Evolutionary conservation across 768 basidiomycete genomes (phyloP).

Genomic region (Lactarius deliciosus): DNA sequence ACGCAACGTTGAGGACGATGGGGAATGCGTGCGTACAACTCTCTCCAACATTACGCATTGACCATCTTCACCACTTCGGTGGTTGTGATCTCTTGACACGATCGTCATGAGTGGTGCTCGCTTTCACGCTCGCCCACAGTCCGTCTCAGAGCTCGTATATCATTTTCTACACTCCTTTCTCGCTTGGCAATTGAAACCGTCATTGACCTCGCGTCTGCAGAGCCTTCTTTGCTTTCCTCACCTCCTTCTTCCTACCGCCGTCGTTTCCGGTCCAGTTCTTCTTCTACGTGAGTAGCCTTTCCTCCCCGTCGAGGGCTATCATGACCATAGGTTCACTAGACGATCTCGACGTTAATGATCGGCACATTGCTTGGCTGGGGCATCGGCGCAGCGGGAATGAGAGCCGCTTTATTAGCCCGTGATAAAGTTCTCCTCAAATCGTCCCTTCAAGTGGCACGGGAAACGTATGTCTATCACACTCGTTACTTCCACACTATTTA

Average conservation of each 20-base stretch:
- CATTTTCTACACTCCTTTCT: background rate
- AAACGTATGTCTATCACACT: conserved; percentile 33
- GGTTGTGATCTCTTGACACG: background rate
- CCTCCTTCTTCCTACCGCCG: conserved; percentile 48
- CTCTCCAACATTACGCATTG: background rate
- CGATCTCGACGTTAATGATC: conserved; percentile 45
- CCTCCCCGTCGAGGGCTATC: background rate
- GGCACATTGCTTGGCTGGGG: conserved; percentile 56
- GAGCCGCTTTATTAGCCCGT: conserved; percentile 44
- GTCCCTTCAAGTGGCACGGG: conserved; percentile 34
- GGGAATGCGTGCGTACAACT: conserved; percentile 43
- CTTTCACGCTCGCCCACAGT: background rate
- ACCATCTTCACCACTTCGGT: background rate
- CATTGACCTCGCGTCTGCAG: conserved; percentile 30
- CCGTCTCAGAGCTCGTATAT: background rate
- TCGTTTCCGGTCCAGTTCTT: conserved; percentile 50
- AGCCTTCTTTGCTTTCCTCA: conserved; percentile 47
- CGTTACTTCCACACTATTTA: background rate
- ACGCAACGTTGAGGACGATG: conserved; percentile 39
- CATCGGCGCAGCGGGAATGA: conserved; percentile 54
- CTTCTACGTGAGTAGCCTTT: conserved; percentile 42
- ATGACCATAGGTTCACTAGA: conserved; percentile 30
- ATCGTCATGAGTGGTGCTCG: background rate
- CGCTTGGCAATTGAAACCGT: background rate
- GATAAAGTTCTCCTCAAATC: conserved; percentile 36